Evolutionary conservation across 2,329 filamentous ascomycete species (phyloP).

Genomic region (Xylaria hypoxylon): DNA sequence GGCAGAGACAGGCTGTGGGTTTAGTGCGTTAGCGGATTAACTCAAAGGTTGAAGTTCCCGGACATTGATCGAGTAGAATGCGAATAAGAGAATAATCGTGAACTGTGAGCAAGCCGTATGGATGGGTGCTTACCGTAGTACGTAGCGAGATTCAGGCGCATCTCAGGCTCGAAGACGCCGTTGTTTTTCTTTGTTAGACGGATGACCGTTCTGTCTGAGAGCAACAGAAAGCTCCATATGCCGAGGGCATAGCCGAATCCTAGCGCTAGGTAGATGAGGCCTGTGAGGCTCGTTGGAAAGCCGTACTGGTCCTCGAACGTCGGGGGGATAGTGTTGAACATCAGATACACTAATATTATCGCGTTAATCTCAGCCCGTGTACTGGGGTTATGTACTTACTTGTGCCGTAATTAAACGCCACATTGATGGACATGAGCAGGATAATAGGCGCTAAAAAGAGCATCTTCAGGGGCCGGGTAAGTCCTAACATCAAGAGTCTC

Average conservation of each 20-base stretch:
- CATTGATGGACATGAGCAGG: conserved; percentile 60
- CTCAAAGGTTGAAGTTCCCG: not conserved
- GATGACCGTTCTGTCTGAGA: conserved; percentile 60
- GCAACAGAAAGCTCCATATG: conserved; percentile 55
- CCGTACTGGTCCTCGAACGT: conserved; percentile 62
- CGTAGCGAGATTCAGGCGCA: conserved; percentile 47
- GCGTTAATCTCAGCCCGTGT: not conserved
- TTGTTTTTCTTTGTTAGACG: conserved; percentile 59
- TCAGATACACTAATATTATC: conserved; percentile 56
- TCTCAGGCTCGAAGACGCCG: conserved; percentile 47
- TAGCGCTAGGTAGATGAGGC: conserved; percentile 62
- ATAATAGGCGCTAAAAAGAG: conserved; percentile 62
- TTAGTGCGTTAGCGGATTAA: not conserved
- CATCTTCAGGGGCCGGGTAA: conserved; percentile 65
- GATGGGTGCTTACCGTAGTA: conserved; percentile 42
- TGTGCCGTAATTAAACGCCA: conserved; percentile 64
- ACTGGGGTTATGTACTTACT: conserved; percentile 34
- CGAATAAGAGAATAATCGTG: no score
- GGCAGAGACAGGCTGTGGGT: conserved; percentile 38
- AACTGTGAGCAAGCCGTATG: no score
- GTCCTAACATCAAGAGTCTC: conserved; percentile 54
- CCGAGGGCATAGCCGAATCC: conserved; percentile 58
- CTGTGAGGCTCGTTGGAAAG: conserved; percentile 60
- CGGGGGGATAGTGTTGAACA: conserved; percentile 66
- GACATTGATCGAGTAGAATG: not conserved